A percentile compares a stretch with the other conserved stretches of the same genome.
Evolutionary conservation across 2,329 filamentous ascomycete species (phyloP).

Genomic region (Chaetomiaceae sp.): DNA sequence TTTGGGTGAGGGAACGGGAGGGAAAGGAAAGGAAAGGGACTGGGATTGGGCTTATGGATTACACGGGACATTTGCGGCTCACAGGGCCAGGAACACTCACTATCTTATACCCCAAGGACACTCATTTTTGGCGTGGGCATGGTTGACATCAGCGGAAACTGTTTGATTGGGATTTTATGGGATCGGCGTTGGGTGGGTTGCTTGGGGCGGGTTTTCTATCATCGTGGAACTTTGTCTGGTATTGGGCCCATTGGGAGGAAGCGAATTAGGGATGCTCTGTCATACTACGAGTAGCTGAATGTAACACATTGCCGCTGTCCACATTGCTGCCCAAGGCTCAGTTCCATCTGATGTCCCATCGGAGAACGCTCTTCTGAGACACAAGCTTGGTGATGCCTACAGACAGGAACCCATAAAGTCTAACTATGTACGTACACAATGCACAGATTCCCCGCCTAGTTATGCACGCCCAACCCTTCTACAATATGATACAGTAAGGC

Average conservation of each 20-base stretch:
- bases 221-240: neutral
- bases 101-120: neutral
- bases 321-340: neutral
- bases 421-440: constrained; percentile 6
- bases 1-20: no score
- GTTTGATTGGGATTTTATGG: neutral
- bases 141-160: neutral
- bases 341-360: neutral
- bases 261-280: constrained; percentile 7
- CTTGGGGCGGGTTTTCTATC: neutral
- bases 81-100: no score
- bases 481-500: constrained; percentile 23
- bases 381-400: neutral
- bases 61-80: no score
- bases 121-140: neutral
- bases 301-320: neutral
- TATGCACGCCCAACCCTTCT: constrained; percentile 19
- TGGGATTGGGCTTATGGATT: no score
- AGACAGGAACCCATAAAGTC: neutral
- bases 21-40: no score
- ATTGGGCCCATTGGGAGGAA: constrained; percentile 10
- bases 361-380: neutral
- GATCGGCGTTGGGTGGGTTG: neutral
- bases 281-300: neutral
- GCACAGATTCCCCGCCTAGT: constrained; percentile 17